Base-by-base conservation (phyloP, 163 green algal species). In the Smithsoniella earleae region DNA sequence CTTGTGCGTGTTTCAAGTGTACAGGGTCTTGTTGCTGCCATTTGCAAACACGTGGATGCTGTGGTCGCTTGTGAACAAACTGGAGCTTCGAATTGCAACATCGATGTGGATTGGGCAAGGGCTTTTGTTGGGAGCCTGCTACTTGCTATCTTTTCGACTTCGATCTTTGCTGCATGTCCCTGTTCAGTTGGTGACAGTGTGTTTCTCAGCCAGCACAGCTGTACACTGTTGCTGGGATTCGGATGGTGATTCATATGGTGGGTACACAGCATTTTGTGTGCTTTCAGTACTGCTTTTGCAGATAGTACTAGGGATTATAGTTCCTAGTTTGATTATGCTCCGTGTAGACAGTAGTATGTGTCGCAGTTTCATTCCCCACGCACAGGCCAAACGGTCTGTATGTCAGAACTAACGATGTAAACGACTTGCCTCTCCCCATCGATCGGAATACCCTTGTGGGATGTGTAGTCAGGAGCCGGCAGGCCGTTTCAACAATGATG, bases 11-110 rank as follows among this genome's bases (percentile, higher is more conserved):
- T 81, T 85, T 43, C 77, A 79, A 36, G 66, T 80, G 33, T 85
- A 88, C 73, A 76, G 83, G 30, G 74, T 84, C 36, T 52, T 88
- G 1, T 77, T 87, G 33, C 69, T 88, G 72, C 83, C 83, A 2
- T 72, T 88, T 22, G 83, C 83, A 45, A 86, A 88, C 76, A 86
- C 79, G 4, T 87, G 81, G 81, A 87, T 88, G 81, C 78, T 62
- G 31, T 87, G 83, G 82, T 78, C 66, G 46, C 66, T 88, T 36
- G 76, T 88, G 1, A 75, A 82, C 66, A 84, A 82, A 65, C 74
- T 86, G 73, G 52, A 63, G 8, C 64, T 83, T n/a, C 66, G 66
- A n/a, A 75, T 80, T n/a, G 55, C 66, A n/a, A 20, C 73, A 27
- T 38, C 52, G 18, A 65, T 84, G 13, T 73, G 83, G n/a, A 38